These are phyloP conservation scores for Clonostachys rhizophaga DNA, from an alignment of 2,329 filamentous ascomycete species.

Conservation along the genomic window DNA sequence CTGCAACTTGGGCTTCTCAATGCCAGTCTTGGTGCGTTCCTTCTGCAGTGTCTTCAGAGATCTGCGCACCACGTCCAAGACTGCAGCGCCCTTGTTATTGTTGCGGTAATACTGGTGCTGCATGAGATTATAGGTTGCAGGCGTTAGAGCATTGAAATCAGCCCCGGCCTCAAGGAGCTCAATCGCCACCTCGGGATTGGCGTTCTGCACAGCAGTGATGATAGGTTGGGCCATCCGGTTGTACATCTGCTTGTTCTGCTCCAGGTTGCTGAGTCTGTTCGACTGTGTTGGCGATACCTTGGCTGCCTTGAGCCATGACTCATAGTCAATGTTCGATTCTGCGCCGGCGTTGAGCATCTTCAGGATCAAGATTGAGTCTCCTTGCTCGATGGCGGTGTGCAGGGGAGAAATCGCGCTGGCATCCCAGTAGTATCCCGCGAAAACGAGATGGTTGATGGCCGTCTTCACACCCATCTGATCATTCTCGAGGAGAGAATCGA, in stretches of 20 bases:
- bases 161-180: constrained; percentile 60
- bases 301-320: constrained; percentile 56
- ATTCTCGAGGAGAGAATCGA: constrained; percentile 44
- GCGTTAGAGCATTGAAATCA: constrained; percentile 57
- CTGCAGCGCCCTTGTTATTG: constrained; percentile 33
- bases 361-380: constrained; percentile 46
- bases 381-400: constrained; percentile 50
- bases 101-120: constrained; percentile 18
- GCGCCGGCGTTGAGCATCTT: constrained; percentile 63
- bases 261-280: constrained; percentile 25
- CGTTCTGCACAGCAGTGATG: constrained; percentile 48
- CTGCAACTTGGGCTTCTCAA: constrained; percentile 15
- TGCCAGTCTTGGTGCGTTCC: constrained; percentile 25
- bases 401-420: constrained; percentile 42
- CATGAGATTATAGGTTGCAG: constrained; percentile 26
- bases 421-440: constrained; percentile 25
- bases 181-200: constrained; percentile 40
- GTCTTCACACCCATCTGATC: constrained; percentile 58
- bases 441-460: constrained; percentile 61
- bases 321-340: constrained; percentile 53
- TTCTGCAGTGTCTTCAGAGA: constrained; percentile 32
- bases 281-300: constrained; percentile 35
- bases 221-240: constrained; percentile 58
- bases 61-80: constrained; percentile 55
- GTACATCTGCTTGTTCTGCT: constrained; percentile 46